Base-by-base conservation (phyloP, 352 stramenopile genomes). In the Phytophthora niederhauseri region DNA sequence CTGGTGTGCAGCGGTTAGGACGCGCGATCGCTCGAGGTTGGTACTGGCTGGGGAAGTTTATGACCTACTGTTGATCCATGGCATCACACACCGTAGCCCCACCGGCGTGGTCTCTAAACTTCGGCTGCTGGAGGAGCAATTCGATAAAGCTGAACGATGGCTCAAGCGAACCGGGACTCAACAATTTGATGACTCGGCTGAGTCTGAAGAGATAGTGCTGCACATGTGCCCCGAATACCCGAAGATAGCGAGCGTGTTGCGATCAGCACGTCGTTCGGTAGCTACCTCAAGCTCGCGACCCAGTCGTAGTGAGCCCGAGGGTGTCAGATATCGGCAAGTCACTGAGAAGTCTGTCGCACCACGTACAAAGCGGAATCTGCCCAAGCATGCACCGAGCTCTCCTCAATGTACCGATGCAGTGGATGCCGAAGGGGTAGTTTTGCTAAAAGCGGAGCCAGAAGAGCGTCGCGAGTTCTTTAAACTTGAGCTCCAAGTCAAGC, bases 401-500 rank as follows among this genome's bases (percentile, higher is more conserved):
- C n/a, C n/a, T n/a, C n/a, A n/a, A n/a, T n/a, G n/a, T n/a, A n/a
- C n/a, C n/a, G n/a, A 43, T 17, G 34, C 12, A 43, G 34, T 43
- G 6, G 34, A 57, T 5, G 28, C 51, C n/a, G 56, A 41, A 20
- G 30, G 50, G 28, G 41, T 57, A n/a, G 12, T 49, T 8, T 1
- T 64, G n/a, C 49, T 63, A 34, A 50, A 66, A 34, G 48, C 59
- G 15, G 53, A 83, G 36, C 58, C 64, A 34, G 38, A 70, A 36
- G 57, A 78, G 26, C 67, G 75, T 28, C 64, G 75, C 20, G 66
- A 69, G 57, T 64, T 84, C 31, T 78, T 80, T 54, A 69, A 79
- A 28, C 67, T 81, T 31, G 76, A 84, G 49, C 61, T 84, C 24
- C 70, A 81, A 56, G 57, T 69, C 12, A 77, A 73, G 46, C 66